Evolutionary conservation across 257 asterid genomes (phyloP).

Genomic region (Catharanthus roseus): DNA sequence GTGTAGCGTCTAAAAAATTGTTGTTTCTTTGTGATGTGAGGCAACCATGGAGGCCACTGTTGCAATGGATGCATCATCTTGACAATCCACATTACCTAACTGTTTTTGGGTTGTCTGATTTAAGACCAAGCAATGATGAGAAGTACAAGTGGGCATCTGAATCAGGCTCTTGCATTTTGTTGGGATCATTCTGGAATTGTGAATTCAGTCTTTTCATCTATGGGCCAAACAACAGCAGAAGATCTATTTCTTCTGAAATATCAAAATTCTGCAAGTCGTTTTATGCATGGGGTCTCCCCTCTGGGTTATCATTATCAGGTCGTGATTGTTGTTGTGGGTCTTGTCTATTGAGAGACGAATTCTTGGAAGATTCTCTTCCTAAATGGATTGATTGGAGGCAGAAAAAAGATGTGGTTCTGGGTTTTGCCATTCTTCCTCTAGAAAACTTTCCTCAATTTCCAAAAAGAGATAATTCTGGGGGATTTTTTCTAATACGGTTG

Average conservation of each 20-base stretch:
- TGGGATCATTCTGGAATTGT: constrained; percentile 82
- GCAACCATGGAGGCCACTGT: constrained; percentile 44
- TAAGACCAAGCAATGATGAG: constrained; percentile 43
- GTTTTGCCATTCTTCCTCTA: constrained; percentile 52
- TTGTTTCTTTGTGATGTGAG: constrained; percentile 71
- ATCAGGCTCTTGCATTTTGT: constrained; percentile 64
- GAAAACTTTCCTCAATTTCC: constrained; percentile 28
- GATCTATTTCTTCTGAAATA: constrained; percentile 26
- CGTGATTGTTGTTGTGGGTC: constrained; percentile 53
- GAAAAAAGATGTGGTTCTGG: constrained; percentile 48
- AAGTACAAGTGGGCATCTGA: constrained; percentile 51
- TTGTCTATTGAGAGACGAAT: constrained; percentile 50
- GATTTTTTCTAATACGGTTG: constrained; percentile 51
- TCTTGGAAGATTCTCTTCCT: constrained; percentile 40
- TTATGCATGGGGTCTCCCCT: constrained; percentile 65
- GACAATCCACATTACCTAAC: constrained; percentile 46
- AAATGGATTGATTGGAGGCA: constrained; percentile 87
- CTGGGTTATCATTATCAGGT: constrained; percentile 37
- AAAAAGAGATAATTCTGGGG: constrained; percentile 37
- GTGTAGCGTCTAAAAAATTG: constrained; percentile 39
- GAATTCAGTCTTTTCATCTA: constrained; percentile 60
- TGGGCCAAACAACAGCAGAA: constrained; percentile 42
- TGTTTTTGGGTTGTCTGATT: constrained; percentile 48
- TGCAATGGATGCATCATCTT: constrained; percentile 61
- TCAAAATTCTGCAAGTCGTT: constrained; percentile 38